phyloP scores from a whole-genome alignment of 73 alveolate genomes.

The Paramecium primaurelia region DNA sequence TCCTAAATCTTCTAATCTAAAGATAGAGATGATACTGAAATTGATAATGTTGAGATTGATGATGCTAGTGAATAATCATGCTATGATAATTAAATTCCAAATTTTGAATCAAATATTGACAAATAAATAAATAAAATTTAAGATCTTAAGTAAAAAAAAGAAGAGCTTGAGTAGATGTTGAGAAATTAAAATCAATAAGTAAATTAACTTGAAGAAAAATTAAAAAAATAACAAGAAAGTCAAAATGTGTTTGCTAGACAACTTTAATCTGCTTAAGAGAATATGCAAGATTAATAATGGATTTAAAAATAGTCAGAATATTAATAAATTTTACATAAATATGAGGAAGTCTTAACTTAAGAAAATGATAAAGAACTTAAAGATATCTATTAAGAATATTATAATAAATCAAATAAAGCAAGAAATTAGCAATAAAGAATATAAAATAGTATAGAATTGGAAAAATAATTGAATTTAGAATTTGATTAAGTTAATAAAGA shows the following conservation, averaged over 20 bases:
- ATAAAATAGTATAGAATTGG: background rate
- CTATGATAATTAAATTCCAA: background rate
- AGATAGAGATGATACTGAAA: background rate
- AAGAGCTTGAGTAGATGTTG: background rate
- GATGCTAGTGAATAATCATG: background rate
- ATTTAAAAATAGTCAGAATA: background rate
- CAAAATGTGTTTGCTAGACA: background rate
- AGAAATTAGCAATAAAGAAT: background rate
- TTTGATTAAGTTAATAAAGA: background rate
- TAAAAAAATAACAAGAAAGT: background rate
- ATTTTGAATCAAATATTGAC: background rate
- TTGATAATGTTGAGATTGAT: background rate
- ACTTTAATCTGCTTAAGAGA: background rate
- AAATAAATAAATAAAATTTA: background rate
- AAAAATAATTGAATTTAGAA: background rate
- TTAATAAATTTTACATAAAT: background rate
- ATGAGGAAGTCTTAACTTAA: background rate
- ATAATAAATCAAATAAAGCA: background rate
- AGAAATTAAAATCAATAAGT: background rate
- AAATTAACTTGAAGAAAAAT: background rate
- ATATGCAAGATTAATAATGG: background rate
- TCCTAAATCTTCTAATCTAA: background rate
- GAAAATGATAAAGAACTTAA: background rate
- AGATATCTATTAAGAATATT: background rate
- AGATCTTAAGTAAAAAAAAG: background rate